Base-by-base conservation (phyloP, 148 eudicot genomes). In the Silene latifolia region DNA sequence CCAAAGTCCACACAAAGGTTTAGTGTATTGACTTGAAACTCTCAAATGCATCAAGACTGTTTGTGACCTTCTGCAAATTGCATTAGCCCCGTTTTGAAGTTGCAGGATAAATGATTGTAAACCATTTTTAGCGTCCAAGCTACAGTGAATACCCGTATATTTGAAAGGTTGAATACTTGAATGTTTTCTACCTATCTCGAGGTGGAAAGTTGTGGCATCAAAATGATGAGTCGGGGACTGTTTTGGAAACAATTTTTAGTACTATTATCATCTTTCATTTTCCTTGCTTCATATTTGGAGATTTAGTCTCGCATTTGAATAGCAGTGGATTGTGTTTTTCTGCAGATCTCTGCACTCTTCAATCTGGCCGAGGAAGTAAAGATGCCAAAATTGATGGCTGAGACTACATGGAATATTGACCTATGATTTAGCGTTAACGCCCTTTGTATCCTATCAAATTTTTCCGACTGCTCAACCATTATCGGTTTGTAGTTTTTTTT, bases 371-470 rank as follows among this genome's bases (percentile, higher is more conserved):
- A 87, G 76, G 91, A 88, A 73, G 66, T 59, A 35, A 88, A 82
- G 64, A 76, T 76, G 74, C 91, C 93, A 7, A 86, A 83, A 79
- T 53, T 91, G 74, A 78, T 80, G 73, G 97, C 91, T n/a, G 93
- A 91, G 85, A 87, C 84, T 19, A 83, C 90, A n/a, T 91, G 88
- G 93, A 88, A 91, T 46, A 72, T 89, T 48, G 93, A 91, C 69
- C 72, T 89, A 82, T 91, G 85, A 91, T 81, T 56, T 17, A n/a
- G 56, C 15, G 17, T 19, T 68, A n/a, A 63, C 10, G 18, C 19
- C 8, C 23, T 9, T 13, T 51, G 25, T 62, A 67, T 23, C 57
- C 25, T 24, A 73, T 24, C 7, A 1, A 39, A 47, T 42, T n/a
- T 35, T n/a, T 23, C 35, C 54, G n/a, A 61, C 15, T 63, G 17